A percentile compares a stretch with the other conserved stretches of the same genome.
Conservation (phyloP, 179 eudicot genomes). For the Vitellaria paradoxa region DNA sequence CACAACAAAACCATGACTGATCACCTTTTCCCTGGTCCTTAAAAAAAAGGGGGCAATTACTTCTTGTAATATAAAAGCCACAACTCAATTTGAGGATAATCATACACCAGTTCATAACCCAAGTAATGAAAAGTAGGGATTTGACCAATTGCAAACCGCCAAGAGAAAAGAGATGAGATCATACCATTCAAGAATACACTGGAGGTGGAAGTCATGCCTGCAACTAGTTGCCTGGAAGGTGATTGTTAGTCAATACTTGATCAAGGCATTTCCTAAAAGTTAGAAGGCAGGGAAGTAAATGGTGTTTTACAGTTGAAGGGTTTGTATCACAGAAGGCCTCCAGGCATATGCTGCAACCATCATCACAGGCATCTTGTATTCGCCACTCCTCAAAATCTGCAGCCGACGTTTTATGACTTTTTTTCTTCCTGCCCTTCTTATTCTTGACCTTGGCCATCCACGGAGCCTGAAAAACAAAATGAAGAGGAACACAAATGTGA, state of each 20-base stretch:
- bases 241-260: not conserved
- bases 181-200: constrained; percentile 95
- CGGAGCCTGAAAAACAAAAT: constrained; percentile 17
- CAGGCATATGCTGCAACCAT: constrained; percentile 87
- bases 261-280: not conserved
- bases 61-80: not conserved
- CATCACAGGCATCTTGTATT: constrained; percentile 83
- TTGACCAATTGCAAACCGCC: not conserved
- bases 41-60: no score
- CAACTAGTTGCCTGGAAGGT: constrained; percentile 65
- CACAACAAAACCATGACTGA: no score
- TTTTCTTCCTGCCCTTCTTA: no score
- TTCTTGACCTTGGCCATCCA: constrained; percentile 59
- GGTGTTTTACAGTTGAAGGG: constrained; percentile 60
- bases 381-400: constrained; percentile 97
- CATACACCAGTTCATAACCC: not conserved
- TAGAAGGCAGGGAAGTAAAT: not conserved
- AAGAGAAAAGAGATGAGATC: not conserved
- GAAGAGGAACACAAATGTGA: not conserved
- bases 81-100: not conserved
- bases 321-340: constrained; percentile 75
- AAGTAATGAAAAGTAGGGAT: not conserved
- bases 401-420: constrained; percentile 65
- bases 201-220: constrained; percentile 94
- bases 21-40: no score